Percentiles rank a stretch among this genome's conserved stretches.
Conservation (phyloP, 2,329 filamentous ascomycete genomes). For the Ascocoryne sarcoides region DNA sequence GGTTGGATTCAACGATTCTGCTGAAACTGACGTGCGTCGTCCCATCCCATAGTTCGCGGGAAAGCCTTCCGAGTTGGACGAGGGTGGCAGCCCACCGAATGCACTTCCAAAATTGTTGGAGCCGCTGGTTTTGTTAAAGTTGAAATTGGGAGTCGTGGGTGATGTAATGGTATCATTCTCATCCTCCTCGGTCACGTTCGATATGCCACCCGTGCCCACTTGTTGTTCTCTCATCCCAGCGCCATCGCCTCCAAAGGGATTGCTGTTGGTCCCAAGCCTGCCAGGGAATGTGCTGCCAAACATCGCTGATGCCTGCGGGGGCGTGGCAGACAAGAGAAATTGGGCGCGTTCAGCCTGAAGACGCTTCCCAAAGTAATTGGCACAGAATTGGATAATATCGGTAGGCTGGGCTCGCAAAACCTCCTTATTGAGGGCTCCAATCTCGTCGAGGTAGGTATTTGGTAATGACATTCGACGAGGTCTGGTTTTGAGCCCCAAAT, state of each 20-base stretch:
- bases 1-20: conserved; percentile 88
- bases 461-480: conserved; percentile 37
- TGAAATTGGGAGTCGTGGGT: conserved; percentile 58
- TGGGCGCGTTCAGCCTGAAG: conserved; percentile 56
- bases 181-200: conserved; percentile 42
- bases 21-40: conserved; percentile 90
- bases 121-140: conserved; percentile 31
- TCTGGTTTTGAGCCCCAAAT: not conserved
- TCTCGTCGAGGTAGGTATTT: conserved; percentile 50
- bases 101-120: conserved; percentile 22
- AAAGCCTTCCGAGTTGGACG: conserved; percentile 55
- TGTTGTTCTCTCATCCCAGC: conserved; percentile 11
- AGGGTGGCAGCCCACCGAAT: conserved; percentile 41
- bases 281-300: conserved; percentile 70
- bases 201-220: conserved; percentile 50
- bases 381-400: conserved; percentile 63
- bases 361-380: conserved; percentile 57
- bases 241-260: conserved; percentile 58
- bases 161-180: conserved; percentile 68
- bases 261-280: conserved; percentile 56
- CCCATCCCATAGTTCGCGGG: conserved; percentile 91
- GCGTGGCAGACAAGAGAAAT: conserved; percentile 41
- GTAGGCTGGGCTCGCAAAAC: conserved; percentile 47
- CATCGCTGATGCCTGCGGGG: conserved; percentile 41
- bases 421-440: conserved; percentile 54